Evolutionary conservation across 495 filamentous ascomycete genomes (phyloP), one percentile per base, ranked within the genome.

Genomic region (Acidomyces sp.): DNA sequence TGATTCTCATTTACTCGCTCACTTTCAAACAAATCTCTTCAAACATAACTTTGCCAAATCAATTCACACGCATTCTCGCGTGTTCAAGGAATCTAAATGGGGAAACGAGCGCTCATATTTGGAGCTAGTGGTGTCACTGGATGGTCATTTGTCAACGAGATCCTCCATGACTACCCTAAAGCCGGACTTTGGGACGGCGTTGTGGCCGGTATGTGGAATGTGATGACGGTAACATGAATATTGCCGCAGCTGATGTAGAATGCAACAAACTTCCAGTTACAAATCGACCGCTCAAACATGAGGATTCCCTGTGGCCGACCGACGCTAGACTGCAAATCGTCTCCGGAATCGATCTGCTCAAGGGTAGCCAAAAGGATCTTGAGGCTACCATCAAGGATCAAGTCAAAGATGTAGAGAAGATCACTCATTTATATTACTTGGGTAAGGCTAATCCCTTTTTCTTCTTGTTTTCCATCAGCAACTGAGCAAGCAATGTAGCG

Each of bases 341-440:
- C 2, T 56, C 55, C 23, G 59, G 57, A 0, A 54, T 64, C 32
- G 57, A 64, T 34, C 37, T 64, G 12, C 40, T 59, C 9, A 44
- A 55, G 31, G 54, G 48, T 4, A 42, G 37, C 11, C 55, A 61
- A 31, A 48, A 61, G 13, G 55, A 57, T n/a, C 40, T 59, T 10
- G 56, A 57, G 36, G 17, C 21, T 3, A 23, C 26, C 17, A 34
- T 59, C 25, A 51, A 48, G 27, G 19, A 47, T 13, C 49, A 57
- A 19, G 48, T 61, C 26, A 30, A 52, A 19, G 45, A 42, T 10
- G 40, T 60, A 17, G 50, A 57, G 27, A 49, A 53, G 19, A 54
- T 62, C 10, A 62, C 60, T 18, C 60, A 64, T 51, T 56, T 62
- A 4, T 61, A 59, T 45, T 62, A 57, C 38, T 28, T 60, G 15